These are phyloP conservation scores for Sarcodon aspratus DNA, from an alignment of 768 basidiomycete genomes.

Conservation along the genomic window DNA sequence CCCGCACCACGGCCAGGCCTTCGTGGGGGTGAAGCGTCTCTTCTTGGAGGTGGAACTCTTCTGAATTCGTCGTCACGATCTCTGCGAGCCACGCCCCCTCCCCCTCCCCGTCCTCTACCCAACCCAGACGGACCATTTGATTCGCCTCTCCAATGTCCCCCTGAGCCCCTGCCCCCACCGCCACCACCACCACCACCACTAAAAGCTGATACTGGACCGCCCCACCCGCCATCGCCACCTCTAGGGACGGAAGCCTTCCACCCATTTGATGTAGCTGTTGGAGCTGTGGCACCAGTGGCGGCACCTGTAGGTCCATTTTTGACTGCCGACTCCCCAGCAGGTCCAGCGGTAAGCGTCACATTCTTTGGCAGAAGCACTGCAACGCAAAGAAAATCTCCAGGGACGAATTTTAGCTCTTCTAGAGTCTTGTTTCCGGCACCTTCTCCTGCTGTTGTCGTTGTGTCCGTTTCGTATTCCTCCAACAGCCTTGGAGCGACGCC, in stretches of 20 bases:
- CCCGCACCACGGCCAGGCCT: neutral
- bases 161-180: constrained; percentile 36
- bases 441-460: neutral
- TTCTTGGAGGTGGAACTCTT: constrained; percentile 24
- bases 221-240: constrained; percentile 39
- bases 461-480: constrained; percentile 29
- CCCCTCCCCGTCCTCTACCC: constrained; percentile 34
- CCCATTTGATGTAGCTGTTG: constrained; percentile 18
- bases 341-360: constrained; percentile 25
- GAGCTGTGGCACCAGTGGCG: constrained; percentile 23
- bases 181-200: constrained; percentile 22
- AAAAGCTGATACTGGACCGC: constrained; percentile 22
- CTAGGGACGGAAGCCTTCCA: constrained; percentile 13
- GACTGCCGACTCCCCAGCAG: constrained; percentile 38
- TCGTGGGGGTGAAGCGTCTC: constrained; percentile 34
- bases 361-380: constrained; percentile 70
- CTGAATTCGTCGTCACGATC: constrained; percentile 26
- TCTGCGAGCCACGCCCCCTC: constrained; percentile 17
- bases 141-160: constrained; percentile 67
- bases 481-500: constrained; percentile 47
- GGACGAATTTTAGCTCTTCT: constrained; percentile 70
- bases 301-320: constrained; percentile 35
- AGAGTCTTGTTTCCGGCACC: constrained; percentile 53
- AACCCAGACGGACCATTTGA: constrained; percentile 36
- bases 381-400: constrained; percentile 70